Percentiles rank a stretch among this genome's conserved stretches.
Evolutionary conservation across 176 grass and related monocot species (phyloP).

Genomic region (Bothriochloa decipiens): DNA sequence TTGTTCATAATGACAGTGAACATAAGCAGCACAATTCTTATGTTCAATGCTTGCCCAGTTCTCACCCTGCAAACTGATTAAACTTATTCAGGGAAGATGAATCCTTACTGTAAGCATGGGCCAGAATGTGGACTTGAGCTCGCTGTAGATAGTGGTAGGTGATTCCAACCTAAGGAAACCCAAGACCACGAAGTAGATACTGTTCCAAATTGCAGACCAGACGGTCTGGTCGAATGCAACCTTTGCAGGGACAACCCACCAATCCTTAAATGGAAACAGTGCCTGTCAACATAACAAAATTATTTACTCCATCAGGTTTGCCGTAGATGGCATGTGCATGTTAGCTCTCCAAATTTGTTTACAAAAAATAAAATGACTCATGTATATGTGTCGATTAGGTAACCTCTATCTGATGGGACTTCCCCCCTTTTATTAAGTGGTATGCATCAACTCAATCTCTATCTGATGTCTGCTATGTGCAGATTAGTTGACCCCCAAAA

Average conservation of each 20-base stretch:
- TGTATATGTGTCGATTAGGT: neutral
- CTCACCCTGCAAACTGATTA: neutral
- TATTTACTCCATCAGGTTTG: neutral
- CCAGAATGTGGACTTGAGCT: constrained; percentile 90
- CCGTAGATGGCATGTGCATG: neutral
- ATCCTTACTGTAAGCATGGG: constrained; percentile 92
- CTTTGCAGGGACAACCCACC: constrained; percentile 95
- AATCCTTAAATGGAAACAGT: constrained; percentile 88
- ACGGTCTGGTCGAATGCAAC: constrained; percentile 86
- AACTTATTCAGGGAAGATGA: constrained; percentile 1
- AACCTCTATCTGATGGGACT: neutral
- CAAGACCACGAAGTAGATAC: constrained; percentile 82
- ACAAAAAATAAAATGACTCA: neutral
- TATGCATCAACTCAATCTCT: neutral
- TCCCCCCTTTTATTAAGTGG: neutral
- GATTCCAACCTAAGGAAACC: constrained; percentile 85
- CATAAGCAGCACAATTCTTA: neutral
- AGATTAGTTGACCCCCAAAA: neutral
- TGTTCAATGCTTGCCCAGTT: neutral
- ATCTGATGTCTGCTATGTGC: neutral
- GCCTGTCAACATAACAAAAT: constrained; percentile 47
- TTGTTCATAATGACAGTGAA: constrained; percentile 4
- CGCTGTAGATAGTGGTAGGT: constrained; percentile 66
- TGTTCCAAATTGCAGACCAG: constrained; percentile 96
- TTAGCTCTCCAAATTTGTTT: neutral